Percentiles rank a stretch among this genome's conserved stretches.
These are phyloP conservation scores for Elsinoe fawcettii DNA, from an alignment of 2,329 filamentous ascomycete species.

Conservation along the genomic window DNA sequence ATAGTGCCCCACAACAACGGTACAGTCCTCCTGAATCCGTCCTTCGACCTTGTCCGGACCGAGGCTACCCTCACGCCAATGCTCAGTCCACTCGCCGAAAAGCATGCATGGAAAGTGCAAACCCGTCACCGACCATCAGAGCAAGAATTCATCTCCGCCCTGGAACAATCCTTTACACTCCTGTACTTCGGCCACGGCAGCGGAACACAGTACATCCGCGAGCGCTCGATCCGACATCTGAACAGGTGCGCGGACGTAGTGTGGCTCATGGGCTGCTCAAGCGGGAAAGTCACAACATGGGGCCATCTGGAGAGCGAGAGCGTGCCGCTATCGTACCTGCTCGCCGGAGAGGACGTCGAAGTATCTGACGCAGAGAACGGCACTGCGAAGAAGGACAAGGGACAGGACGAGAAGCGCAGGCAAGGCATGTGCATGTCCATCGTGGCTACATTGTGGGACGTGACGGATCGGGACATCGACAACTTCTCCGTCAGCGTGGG, in stretches of 20 bases:
- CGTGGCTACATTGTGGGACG: constrained; percentile 92
- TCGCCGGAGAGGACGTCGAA: constrained; percentile 55
- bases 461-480: constrained; percentile 96
- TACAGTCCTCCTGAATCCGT: constrained; percentile 84
- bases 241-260: constrained; percentile 40
- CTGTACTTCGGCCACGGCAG: constrained; percentile 96
- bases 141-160: constrained; percentile 61
- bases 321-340: constrained; percentile 84
- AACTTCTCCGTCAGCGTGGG: constrained; percentile 73
- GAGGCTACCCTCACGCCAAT: constrained; percentile 64
- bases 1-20: constrained; percentile 49
- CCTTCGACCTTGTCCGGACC: constrained; percentile 72
- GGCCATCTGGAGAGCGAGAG: constrained; percentile 89
- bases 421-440: constrained; percentile 53
- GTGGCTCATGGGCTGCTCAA: constrained; percentile 91
- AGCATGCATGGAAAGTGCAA: constrained; percentile 56
- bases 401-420: constrained; percentile 16
- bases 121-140: constrained; percentile 65
- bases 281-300: constrained; percentile 68
- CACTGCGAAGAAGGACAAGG: background rate
- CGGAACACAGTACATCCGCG: constrained; percentile 87
- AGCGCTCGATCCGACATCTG: constrained; percentile 71
- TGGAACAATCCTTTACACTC: constrained; percentile 62
- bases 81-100: constrained; percentile 41
- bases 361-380: background rate